Conservation (phyloP, 768 basidiomycete species). For the Podaxis pistillaris region DNA sequence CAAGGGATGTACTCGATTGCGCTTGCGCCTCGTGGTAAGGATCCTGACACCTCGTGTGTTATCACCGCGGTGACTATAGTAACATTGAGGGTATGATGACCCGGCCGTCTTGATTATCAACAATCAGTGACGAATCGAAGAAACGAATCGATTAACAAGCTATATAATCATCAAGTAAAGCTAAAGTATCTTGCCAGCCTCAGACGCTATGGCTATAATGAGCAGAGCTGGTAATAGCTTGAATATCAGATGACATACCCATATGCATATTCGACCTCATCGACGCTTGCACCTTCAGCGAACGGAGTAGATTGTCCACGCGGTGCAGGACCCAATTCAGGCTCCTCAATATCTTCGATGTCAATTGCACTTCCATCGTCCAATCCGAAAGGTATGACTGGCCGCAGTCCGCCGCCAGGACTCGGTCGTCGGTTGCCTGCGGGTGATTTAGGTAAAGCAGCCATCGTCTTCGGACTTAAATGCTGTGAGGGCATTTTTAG, state of each 20-base stretch:
- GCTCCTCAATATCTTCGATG: conserved; percentile 71
- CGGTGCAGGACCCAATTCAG: conserved; percentile 73
- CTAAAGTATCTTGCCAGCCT: neutral
- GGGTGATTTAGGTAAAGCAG: conserved; percentile 88
- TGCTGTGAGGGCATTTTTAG: conserved; percentile 50
- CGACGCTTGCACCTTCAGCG: conserved; percentile 77
- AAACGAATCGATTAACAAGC: neutral
- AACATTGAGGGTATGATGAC: neutral
- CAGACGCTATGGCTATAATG: conserved; percentile 5
- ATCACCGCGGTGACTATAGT: neutral
- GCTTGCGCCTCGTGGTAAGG: neutral
- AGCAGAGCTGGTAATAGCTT: neutral
- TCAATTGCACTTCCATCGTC: conserved; percentile 76
- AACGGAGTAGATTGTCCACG: conserved; percentile 75
- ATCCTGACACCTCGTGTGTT: neutral
- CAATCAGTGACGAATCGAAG: neutral
- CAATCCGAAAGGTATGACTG: conserved; percentile 71
- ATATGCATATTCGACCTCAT: conserved; percentile 88
- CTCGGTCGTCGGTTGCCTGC: conserved; percentile 79
- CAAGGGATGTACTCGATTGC: neutral
- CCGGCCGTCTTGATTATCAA: neutral
- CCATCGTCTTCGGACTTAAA: conserved; percentile 95
- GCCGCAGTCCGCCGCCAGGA: conserved; percentile 80
- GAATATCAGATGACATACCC: conserved; percentile 49
- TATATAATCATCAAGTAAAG: neutral